A percentile compares a stretch with the other conserved stretches of the same genome.
Conservation (phyloP, 164 flowering plant species). For the Tetrastigma voinierianum region DNA sequence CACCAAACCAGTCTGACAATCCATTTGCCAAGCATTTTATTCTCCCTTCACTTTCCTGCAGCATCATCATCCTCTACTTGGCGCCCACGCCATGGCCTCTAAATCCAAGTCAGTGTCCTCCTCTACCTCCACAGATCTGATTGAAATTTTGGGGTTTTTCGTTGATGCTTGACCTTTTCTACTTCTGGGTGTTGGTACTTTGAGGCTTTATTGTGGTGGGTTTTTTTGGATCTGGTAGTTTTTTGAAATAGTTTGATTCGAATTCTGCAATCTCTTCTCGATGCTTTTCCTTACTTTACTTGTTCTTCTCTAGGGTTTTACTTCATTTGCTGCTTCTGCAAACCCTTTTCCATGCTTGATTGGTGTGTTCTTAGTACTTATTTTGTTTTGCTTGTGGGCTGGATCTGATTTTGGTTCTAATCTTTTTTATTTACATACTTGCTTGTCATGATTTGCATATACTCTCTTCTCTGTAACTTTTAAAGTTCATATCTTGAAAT, state of each 20-base stretch:
- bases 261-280: no score
- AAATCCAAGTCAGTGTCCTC: slow-evolving; percentile 50
- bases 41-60: slow-evolving; percentile 1
- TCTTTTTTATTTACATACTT: neutral
- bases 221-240: slow-evolving; percentile 8
- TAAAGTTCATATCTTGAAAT: no score
- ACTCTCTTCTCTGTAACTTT: neutral
- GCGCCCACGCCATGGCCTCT: slow-evolving; percentile 41
- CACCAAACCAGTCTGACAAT: no score
- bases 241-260: neutral
- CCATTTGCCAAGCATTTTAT: no score
- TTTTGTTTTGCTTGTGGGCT: neutral
- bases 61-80: neutral
- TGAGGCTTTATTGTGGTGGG: no score
- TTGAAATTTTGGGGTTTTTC: slow-evolving; percentile 9
- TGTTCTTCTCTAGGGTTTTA: neutral
- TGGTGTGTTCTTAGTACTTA: neutral
- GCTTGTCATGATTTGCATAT: slow-evolving; percentile 6
- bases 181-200: neutral
- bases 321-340: neutral
- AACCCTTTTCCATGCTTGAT: neutral
- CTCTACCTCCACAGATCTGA: slow-evolving; percentile 33
- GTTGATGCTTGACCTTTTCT: neutral
- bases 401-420: slow-evolving; percentile 12
- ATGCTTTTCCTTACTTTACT: neutral